Evolutionary conservation across 2,329 filamentous ascomycete species (phyloP).

Genomic region (Curvularia eragrostidis): DNA sequence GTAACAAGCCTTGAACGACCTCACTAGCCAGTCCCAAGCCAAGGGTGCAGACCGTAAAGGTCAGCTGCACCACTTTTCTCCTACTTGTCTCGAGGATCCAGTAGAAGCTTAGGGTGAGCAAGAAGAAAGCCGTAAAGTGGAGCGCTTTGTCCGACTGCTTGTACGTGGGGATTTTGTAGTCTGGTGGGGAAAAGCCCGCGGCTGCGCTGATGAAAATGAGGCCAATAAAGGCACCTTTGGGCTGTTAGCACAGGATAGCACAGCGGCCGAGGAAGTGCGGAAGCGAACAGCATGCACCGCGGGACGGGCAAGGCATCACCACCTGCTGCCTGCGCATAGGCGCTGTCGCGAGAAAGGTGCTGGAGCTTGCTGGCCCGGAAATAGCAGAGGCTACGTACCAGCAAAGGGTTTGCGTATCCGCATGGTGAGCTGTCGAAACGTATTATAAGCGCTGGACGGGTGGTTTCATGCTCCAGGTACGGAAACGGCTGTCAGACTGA

Average conservation of each 20-base stretch:
- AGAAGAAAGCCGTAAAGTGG: conserved; percentile 87
- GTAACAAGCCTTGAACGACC: conserved; percentile 76
- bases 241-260: conserved; percentile 3
- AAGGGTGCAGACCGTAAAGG: conserved; percentile 78
- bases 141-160: conserved; percentile 84
- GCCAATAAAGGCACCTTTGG: conserved; percentile 56
- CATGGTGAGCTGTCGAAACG: conserved; percentile 4
- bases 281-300: neutral
- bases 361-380: conserved; percentile 2
- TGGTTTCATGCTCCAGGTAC: conserved; percentile 2
- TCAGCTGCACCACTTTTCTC: conserved; percentile 82
- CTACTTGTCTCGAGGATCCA: conserved; percentile 94
- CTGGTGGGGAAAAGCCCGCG: conserved; percentile 70
- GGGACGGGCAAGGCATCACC: neutral
- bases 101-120: conserved; percentile 87
- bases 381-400: conserved; percentile 14
- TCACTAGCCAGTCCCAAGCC: conserved; percentile 76
- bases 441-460: conserved; percentile 3
- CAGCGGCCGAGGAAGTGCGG: neutral
- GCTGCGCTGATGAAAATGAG: conserved; percentile 71
- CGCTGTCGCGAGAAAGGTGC: neutral
- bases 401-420: conserved; percentile 21
- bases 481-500: conserved; percentile 7
- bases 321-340: neutral
- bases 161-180: conserved; percentile 62